phyloP scores from a whole-genome alignment of 352 stramenopile species.

The Phytophthora kernoviae region DNA sequence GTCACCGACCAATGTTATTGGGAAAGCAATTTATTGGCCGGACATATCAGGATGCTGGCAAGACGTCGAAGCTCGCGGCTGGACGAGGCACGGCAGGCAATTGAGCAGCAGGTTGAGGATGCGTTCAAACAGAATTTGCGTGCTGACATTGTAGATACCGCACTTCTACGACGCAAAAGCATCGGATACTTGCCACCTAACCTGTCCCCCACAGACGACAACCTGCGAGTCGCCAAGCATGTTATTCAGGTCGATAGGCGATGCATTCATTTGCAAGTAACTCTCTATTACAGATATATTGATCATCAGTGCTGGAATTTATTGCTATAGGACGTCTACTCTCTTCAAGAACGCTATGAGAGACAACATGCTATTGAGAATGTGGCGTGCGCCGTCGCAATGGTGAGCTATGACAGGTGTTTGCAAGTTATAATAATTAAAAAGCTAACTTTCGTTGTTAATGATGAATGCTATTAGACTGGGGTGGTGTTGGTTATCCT shows the following conservation, averaged over 20 bases:
- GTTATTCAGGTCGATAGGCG: conserved; percentile 48
- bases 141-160: not conserved
- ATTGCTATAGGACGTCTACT: conserved; percentile 55
- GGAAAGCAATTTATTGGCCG: not conserved
- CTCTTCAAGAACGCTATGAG: conserved; percentile 67
- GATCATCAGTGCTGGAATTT: too few relatives aligned
- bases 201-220: conserved; percentile 16
- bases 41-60: conserved; percentile 20
- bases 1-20: too few relatives aligned
- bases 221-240: conserved; percentile 55
- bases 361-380: conserved; percentile 68
- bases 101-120: conserved; percentile 53
- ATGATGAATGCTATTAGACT: conserved; percentile 20
- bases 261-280: not conserved
- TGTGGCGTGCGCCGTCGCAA: conserved; percentile 52
- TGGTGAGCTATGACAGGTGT: conserved; percentile 19
- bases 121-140: conserved; percentile 31
- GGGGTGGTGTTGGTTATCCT: conserved; percentile 69
- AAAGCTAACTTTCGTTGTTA: not conserved
- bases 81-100: conserved; percentile 48
- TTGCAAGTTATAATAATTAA: not conserved
- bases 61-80: conserved; percentile 48
- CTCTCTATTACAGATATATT: not conserved
- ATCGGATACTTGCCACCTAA: conserved; percentile 53
- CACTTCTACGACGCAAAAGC: conserved; percentile 23